Conservation (phyloP, 1,284 basidiomycete species). For the Sutorius eximius region DNA sequence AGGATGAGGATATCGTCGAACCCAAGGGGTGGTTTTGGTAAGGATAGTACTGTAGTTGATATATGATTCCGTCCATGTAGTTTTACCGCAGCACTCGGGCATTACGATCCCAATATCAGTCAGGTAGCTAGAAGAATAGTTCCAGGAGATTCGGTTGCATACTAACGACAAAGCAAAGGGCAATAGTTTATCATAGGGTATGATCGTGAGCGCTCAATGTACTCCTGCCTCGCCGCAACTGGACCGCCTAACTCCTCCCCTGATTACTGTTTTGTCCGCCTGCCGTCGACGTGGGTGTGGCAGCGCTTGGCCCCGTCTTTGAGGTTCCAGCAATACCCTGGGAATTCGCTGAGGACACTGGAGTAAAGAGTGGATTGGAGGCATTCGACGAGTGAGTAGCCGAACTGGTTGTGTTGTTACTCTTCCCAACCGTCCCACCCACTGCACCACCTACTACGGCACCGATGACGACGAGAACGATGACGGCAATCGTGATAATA, state of each 20-base stretch:
- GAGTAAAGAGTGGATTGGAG: too few relatives aligned
- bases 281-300: background rate
- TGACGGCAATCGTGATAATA: conserved; percentile 39
- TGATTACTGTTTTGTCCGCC: background rate
- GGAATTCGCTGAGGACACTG: background rate
- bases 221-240: background rate
- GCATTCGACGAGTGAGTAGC: background rate
- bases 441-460: conserved; percentile 63
- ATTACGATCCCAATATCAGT: too few relatives aligned
- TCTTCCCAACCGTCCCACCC: conserved; percentile 46
- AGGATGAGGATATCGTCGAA: conserved; percentile 40
- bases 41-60: background rate
- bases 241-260: background rate
- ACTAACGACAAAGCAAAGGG: background rate
- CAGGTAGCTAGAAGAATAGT: too few relatives aligned
- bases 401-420: conserved; percentile 4
- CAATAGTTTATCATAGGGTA: background rate
- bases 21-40: conserved; percentile 55
- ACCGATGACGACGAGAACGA: conserved; percentile 46
- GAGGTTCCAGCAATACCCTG: background rate
- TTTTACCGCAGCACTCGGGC: background rate
- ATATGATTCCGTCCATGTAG: background rate
- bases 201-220: too few relatives aligned
- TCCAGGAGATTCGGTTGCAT: background rate
- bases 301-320: background rate